phyloP scores from a whole-genome alignment of 345 rosid genomes.

The Garcia nutans region DNA sequence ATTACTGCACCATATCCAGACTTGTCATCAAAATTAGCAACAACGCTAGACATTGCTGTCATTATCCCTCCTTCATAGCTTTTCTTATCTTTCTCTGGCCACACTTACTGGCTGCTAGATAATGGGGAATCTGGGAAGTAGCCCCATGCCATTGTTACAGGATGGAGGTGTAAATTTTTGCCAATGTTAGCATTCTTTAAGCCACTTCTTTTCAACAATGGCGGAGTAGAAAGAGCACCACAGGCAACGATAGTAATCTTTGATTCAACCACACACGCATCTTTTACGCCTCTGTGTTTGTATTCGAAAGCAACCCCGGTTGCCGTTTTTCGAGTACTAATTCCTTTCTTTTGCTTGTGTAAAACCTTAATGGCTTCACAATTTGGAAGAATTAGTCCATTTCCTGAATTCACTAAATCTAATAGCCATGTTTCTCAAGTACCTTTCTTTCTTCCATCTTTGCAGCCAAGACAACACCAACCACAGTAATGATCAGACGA shows the following conservation, averaged over 20 bases:
- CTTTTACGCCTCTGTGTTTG: constrained; percentile 35
- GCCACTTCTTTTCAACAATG: constrained; percentile 56
- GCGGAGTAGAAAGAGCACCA: constrained; percentile 71
- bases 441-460: constrained; percentile 71
- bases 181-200: constrained; percentile 65
- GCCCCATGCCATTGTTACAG: constrained; percentile 90
- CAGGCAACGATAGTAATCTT: constrained; percentile 64
- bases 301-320: constrained; percentile 58
- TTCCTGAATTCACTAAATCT: constrained; percentile 68
- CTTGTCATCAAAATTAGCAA: constrained; percentile 22
- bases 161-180: constrained; percentile 67
- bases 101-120: constrained; percentile 2
- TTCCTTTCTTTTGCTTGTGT: constrained; percentile 29
- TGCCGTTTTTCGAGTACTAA: constrained; percentile 35
- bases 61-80: constrained; percentile 83
- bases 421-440: constrained; percentile 84
- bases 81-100: constrained; percentile 50
- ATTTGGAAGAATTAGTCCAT: constrained; percentile 64
- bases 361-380: constrained; percentile 59
- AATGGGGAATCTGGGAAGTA: constrained; percentile 47
- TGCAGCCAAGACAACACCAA: constrained; percentile 83
- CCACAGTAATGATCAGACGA: constrained; percentile 75
- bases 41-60: constrained; percentile 74
- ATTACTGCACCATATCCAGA: constrained; percentile 64
- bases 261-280: constrained; percentile 51